Base-by-base conservation (phyloP, 2,329 filamentous ascomycete species). In the Sclerotinia spermophila region DNA sequence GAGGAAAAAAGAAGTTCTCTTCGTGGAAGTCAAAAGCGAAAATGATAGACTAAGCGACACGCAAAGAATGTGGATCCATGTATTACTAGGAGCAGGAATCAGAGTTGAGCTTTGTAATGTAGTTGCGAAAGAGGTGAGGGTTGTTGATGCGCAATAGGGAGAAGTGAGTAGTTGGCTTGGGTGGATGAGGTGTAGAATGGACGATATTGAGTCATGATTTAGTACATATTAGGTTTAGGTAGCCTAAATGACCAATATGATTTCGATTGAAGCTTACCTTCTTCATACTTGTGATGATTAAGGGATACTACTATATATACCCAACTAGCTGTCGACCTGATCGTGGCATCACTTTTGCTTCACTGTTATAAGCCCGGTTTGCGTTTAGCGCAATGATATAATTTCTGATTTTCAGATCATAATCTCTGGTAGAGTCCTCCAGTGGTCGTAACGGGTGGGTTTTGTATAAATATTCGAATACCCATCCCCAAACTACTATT, bases 31-130 rank as follows among this genome's bases (percentile, higher is more conserved):
- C 73, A 77, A 79, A 78, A 75, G 83, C 75, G 90, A 89, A 79
- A 97, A 97, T 81, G 96, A 99, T 84, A 89, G 94, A 53, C 83
- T 99, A 77, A 98, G 95, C 81, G 96, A 99, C 83, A 97, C 94
- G 27, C 96, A 99, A 82, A 85, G 96, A 76, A 85, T 99, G 75
- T 99, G 96, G 96, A 97, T 98, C 77, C 93, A 98, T 83, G 93
- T 97, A 11, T 85, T 99, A 68, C 91, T 90, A 11, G 90, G 91
- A 1, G 94, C 94, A 1, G 95, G 96, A 3, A 86, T 98, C 53
- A 87, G 86, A 75, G 95, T 98, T 40, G 94, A 97, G 76, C 83
- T 98, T 74, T 96, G 87, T 78, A 87, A 89, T 79, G 88, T 87
- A 42, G 74, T 79, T 27, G 79, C 78, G 19, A 79, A 60, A 70